Conservation (phyloP, 768 basidiomycete genomes). For the Podaxis mareebaensis region DNA sequence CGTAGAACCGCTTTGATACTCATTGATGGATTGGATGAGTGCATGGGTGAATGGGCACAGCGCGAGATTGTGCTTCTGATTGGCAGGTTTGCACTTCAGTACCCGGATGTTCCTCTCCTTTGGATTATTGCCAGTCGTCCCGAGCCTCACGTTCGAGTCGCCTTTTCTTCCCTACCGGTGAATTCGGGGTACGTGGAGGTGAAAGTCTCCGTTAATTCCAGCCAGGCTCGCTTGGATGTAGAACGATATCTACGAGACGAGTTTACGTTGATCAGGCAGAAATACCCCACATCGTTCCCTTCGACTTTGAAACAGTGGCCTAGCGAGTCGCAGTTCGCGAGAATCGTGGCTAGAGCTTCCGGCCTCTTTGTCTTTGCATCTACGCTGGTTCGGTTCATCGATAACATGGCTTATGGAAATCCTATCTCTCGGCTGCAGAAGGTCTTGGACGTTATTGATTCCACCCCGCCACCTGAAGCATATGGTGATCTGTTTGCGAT, state of each 20-base stretch:
- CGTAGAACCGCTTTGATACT: constrained; percentile 16
- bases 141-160: constrained; percentile 21
- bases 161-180: constrained; percentile 4
- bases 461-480: neutral
- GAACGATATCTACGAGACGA: constrained; percentile 16
- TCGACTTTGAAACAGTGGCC: constrained; percentile 22
- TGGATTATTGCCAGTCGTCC: constrained; percentile 29
- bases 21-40: constrained; percentile 30
- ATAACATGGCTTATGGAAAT: neutral
- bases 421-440: constrained; percentile 7
- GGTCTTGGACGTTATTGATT: constrained; percentile 1
- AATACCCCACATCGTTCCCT: neutral
- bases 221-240: constrained; percentile 20
- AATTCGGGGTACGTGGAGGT: neutral
- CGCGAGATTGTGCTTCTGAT: constrained; percentile 19
- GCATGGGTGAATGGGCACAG: constrained; percentile 17
- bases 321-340: constrained; percentile 2
- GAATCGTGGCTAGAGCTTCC: constrained; percentile 19
- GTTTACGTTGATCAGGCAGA: constrained; percentile 14
- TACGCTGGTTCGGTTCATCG: constrained; percentile 23
- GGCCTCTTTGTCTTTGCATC: constrained; percentile 28
- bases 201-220: constrained; percentile 11
- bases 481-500: neutral
- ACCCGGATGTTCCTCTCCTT: constrained; percentile 16
- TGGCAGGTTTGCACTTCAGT: neutral